phyloP scores from a whole-genome alignment of 768 basidiomycete genomes.

The Mycena rebaudengoi region DNA sequence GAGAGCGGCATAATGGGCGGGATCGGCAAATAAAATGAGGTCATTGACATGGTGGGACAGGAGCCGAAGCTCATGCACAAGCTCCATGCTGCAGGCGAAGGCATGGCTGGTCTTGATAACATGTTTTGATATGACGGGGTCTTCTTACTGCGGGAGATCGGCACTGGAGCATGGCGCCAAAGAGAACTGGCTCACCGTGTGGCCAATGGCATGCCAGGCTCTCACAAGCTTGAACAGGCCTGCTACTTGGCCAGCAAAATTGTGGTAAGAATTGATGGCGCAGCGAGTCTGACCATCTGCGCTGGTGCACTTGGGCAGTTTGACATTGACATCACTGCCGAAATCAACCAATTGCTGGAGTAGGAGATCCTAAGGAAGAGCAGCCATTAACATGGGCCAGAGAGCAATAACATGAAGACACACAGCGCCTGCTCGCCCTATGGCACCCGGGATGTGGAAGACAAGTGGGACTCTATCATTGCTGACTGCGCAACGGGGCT shows the following conservation, averaged over 20 bases:
- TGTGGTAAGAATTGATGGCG: background rate
- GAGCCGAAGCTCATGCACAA: background rate
- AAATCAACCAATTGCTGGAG: too few species aligned
- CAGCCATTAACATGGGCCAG: too few species aligned
- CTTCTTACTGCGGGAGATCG: background rate
- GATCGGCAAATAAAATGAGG: background rate
- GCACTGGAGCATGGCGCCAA: background rate
- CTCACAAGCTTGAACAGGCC: background rate
- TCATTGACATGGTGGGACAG: background rate
- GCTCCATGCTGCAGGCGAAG: background rate
- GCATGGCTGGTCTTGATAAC: background rate
- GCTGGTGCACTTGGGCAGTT: background rate
- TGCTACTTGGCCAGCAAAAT: background rate
- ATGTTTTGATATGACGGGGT: background rate
- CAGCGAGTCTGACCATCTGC: background rate
- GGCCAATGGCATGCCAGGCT: slow-evolving; percentile 1
- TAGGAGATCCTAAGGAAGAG: too few species aligned
- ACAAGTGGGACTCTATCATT: too few species aligned
- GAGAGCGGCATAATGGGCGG: background rate
- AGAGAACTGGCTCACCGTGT: background rate
- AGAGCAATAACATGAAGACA: too few species aligned
- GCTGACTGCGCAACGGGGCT: too few species aligned
- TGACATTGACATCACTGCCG: background rate
- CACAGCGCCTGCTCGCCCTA: too few species aligned
- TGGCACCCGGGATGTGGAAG: too few species aligned